Percentiles rank a stretch among this genome's conserved stretches.
These are phyloP conservation scores for Glycyrrhiza uralensis DNA, from an alignment of 306 rosid species.

Conservation along the genomic window DNA sequence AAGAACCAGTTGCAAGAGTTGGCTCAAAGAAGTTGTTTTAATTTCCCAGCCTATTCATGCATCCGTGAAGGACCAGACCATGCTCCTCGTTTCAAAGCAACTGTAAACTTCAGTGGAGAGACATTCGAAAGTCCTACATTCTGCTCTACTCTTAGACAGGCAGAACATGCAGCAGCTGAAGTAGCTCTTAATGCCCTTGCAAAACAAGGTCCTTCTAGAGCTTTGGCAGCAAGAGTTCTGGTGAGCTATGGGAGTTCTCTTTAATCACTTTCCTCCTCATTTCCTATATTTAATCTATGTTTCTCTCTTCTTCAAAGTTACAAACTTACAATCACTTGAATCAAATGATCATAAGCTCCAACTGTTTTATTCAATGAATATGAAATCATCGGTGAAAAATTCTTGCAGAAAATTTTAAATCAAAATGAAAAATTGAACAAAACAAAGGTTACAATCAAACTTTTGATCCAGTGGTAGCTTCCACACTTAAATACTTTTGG, in stretches of 20 bases:
- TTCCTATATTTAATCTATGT: neutral
- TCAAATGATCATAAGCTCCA: neutral
- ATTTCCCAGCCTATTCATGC: constrained; percentile 85
- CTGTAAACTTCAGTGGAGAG: constrained; percentile 77
- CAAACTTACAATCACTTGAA: neutral
- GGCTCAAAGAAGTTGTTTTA: constrained; percentile 91
- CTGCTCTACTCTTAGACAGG: constrained; percentile 76
- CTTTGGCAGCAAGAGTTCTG: constrained; percentile 82
- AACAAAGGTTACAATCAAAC: too few species aligned
- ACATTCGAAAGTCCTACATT: constrained; percentile 79
- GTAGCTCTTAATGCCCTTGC: constrained; percentile 73
- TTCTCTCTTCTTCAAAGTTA: neutral
- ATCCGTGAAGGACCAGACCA: constrained; percentile 93
- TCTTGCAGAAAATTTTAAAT: neutral
- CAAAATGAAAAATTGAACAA: neutral
- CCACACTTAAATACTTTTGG: too few species aligned
- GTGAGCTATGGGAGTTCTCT: constrained; percentile 34
- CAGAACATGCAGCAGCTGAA: constrained; percentile 87
- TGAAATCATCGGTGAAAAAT: neutral
- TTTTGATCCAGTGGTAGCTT: neutral
- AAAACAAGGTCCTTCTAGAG: constrained; percentile 70
- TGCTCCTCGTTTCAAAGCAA: constrained; percentile 86
- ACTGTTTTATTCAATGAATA: neutral
- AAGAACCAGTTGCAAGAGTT: constrained; percentile 37
- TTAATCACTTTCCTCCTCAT: neutral